Evolutionary conservation across 768 basidiomycete genomes (phyloP).

Genomic region (Lactifluus hygrophoroides): DNA sequence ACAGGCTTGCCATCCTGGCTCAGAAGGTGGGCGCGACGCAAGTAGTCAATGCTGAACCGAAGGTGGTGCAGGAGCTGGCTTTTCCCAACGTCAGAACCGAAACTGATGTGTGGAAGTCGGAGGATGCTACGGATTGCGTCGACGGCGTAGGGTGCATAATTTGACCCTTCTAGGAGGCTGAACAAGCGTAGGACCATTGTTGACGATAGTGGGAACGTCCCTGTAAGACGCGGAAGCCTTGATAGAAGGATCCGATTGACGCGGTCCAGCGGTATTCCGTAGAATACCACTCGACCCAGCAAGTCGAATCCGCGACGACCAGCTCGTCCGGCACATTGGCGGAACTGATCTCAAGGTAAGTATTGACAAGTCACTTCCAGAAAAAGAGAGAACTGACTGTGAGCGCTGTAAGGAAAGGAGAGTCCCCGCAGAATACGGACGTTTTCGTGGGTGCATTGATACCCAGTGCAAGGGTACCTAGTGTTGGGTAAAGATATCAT

Average conservation of each 20-base stretch:
- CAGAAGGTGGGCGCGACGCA: conserved; percentile 48
- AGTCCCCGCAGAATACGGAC: conserved; percentile 54
- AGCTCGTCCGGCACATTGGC: conserved; percentile 67
- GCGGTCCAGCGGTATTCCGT: conserved; percentile 54
- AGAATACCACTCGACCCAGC: conserved; percentile 65
- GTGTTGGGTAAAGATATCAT: neutral
- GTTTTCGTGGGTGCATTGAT: conserved; percentile 70
- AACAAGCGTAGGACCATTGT: conserved; percentile 58
- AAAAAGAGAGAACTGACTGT: conserved; percentile 34
- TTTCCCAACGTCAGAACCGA: conserved; percentile 44
- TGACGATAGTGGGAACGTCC: conserved; percentile 57
- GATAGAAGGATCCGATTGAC: conserved; percentile 59
- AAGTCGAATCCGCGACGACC: conserved; percentile 65
- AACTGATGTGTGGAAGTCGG: conserved; percentile 49
- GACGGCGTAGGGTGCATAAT: conserved; percentile 39
- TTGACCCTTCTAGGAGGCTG: conserved; percentile 56
- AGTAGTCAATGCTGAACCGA: conserved; percentile 64
- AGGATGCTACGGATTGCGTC: conserved; percentile 45
- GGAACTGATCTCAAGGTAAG: conserved; percentile 37
- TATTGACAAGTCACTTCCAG: neutral
- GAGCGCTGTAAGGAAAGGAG: conserved; percentile 50
- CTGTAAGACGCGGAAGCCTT: conserved; percentile 50
- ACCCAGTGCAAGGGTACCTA: conserved; percentile 62
- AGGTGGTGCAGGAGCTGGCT: conserved; percentile 56
- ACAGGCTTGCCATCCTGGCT: conserved; percentile 46